Base-by-base conservation (phyloP, 257 asterid species). In the Fraxinus pennsylvanica region DNA sequence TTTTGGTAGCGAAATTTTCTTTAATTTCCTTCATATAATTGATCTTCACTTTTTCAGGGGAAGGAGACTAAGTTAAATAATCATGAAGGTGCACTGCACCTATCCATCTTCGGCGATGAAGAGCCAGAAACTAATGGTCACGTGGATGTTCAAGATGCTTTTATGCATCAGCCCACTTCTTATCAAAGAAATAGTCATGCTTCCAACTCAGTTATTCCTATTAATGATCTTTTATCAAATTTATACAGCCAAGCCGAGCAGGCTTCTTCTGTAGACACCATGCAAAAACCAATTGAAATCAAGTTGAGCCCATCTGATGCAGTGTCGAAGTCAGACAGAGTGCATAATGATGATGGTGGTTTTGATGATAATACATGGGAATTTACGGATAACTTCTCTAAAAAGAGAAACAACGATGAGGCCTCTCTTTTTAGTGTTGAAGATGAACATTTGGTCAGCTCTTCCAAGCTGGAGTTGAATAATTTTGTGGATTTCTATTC, bases 61-160 rank as follows among this genome's bases (percentile, higher is more conserved):
- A 87, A 81, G 54, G 88, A 84, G 79, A 71, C 65, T 10, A 74
- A 71, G 77, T 80, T 21, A 52, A 84, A 86, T 76, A 63, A 84
- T 74, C 85, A 81, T 70, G 80, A 72, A 78, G 88, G 87, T 39
- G 87, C 92, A 13, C 81, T 93, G 78, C 92, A 92, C 39, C 84
- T 93, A 74, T 89, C 94, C 41, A 82, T 92, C 79, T 90, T 89
- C 82, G 94, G 96, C 3, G 83, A 79, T 66, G 92, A 89, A 84
- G 96, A 90, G 79, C 85, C 85, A 74, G 91, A 87, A 79, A 72
- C 29, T 61, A 89, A 82, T 78, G 85, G 75, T 75, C 85, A 85
- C 67, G 82, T 81, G 65, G 90, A 86, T 73, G 74, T 73, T 77
- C 85, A 73, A 74, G 91, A 90, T 78, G 74, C 77, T 52, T 84